A percentile compares a stretch with the other conserved stretches of the same genome.
Evolutionary conservation across 768 basidiomycete genomes (phyloP).

Genomic region (Amanita thiersii): DNA sequence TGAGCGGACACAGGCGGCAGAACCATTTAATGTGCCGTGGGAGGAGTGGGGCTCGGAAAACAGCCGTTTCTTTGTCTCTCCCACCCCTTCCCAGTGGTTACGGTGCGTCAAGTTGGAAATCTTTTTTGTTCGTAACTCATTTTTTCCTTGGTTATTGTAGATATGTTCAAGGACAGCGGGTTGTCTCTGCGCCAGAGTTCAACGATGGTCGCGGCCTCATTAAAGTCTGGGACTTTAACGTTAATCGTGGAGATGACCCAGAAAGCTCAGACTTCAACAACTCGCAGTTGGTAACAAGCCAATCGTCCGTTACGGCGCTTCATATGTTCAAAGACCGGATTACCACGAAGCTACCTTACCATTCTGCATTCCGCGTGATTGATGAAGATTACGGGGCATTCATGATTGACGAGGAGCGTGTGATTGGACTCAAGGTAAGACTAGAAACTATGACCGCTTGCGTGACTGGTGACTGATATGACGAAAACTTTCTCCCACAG

Average conservation of each 20-base stretch:
- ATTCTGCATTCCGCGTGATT: background rate
- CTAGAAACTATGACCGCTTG: background rate
- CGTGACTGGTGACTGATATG: background rate
- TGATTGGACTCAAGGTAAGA: constrained; percentile 16
- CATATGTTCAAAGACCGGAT: constrained; percentile 11
- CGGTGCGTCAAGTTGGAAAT: constrained; percentile 5
- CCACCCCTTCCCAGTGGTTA: constrained; percentile 10
- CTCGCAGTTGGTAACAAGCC: background rate
- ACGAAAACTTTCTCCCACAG: background rate
- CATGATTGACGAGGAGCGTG: constrained; percentile 17
- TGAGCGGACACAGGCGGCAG: background rate
- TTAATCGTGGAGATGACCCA: background rate
- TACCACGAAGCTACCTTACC: constrained; percentile 11
- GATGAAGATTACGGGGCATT: constrained; percentile 12
- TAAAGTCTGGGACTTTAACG: constrained; percentile 13
- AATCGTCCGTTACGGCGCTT: background rate
- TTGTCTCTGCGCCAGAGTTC: constrained; percentile 10
- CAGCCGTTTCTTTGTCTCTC: constrained; percentile 2
- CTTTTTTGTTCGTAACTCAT: background rate
- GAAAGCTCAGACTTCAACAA: background rate
- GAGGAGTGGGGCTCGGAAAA: constrained; percentile 10
- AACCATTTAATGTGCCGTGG: constrained; percentile 8
- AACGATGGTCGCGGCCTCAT: constrained; percentile 2
- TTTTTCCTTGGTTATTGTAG: constrained; percentile 3
- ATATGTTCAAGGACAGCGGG: constrained; percentile 15